Conservation (phyloP, 495 filamentous ascomycete species). For the Penicillium pulvis region DNA sequence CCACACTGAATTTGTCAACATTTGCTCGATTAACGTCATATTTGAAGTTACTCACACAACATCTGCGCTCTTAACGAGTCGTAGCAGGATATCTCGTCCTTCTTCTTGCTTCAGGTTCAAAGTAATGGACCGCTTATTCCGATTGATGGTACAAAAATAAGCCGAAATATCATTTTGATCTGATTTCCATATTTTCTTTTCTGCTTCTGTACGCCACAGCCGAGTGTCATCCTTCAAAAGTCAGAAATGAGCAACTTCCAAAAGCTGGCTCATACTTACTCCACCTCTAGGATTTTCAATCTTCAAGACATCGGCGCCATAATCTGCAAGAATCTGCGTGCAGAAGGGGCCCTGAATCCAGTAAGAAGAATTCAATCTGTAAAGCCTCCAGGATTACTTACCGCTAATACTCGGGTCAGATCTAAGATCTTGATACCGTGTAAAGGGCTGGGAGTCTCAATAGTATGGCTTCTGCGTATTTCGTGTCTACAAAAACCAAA, state of each 20-base stretch:
- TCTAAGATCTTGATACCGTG: conserved; percentile 79
- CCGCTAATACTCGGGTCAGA: conserved; percentile 86
- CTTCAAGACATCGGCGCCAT: conserved; percentile 91
- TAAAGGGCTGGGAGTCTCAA: conserved; percentile 47
- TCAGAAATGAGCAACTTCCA: conserved; percentile 28
- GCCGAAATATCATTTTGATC: conserved; percentile 17
- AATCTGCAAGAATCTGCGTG: conserved; percentile 89
- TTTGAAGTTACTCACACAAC: conserved; percentile 51
- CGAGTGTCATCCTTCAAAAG: conserved; percentile 26
- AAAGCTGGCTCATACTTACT: conserved; percentile 28
- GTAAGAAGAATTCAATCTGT: background rate
- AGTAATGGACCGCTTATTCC: conserved; percentile 87
- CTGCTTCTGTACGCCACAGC: conserved; percentile 23
- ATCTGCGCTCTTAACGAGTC: conserved; percentile 71
- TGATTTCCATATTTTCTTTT: conserved; percentile 25
- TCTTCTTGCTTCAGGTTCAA: conserved; percentile 74
- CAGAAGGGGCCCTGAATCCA: conserved; percentile 66
- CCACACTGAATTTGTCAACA: conserved; percentile 49
- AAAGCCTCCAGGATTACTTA: conserved; percentile 33
- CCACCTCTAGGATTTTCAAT: conserved; percentile 83
- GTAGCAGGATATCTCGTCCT: conserved; percentile 73
- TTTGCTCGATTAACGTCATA: background rate
- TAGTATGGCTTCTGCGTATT: background rate
- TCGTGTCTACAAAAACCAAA: background rate
- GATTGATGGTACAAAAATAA: conserved; percentile 55